Base-by-base conservation (phyloP, 441 rosid species). In the Populus hybrid region DNA sequence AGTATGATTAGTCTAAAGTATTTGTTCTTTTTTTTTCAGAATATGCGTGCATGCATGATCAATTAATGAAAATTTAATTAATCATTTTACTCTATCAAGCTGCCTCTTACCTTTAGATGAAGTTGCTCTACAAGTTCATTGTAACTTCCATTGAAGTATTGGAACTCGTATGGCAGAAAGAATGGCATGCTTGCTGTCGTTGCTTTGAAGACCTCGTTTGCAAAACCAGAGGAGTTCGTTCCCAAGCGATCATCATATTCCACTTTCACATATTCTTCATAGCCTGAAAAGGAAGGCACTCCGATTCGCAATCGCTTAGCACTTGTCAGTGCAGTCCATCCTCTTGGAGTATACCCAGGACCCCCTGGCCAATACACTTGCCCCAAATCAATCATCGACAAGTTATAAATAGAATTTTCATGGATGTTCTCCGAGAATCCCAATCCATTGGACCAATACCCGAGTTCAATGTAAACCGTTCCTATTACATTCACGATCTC, bases 381-480 rank as follows among this genome's bases (percentile, higher is more conserved):
- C 30, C 77, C 73, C 77, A 84, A 24, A 35, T 35, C 67, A 12
- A 59, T 77, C 84, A 81, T 79, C 0, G 81, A 76, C 6, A 6
- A 0, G 34, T 32, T 5, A 32, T 32, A 32, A 5, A 0, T 32
- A 32, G 6, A 32, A 32, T 14, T 24, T 28, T 30, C 68, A 16
- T 68, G 20, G 8, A 72, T 59, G 1, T 50, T 50, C 10, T 71
- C n/a, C 0, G 83, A 79, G 73, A 84, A 79, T 5, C 84, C 84
- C 0, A 3, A 8, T 4, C 75, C 77, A 14, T 81, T n/a, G 1
- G 84, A 76, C 86, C 86, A 84, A 64, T 70, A 84, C 10, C 86
- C 84, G 2, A 84, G 20, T 61, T 74, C 81, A 2, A 59, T 74
- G 18, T 59, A 63, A 65, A 69, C 74, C 67, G 18, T 81, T 74